Conservation (phyloP, 1,139 yeast species). For the Suhomyces ambrosiae region DNA sequence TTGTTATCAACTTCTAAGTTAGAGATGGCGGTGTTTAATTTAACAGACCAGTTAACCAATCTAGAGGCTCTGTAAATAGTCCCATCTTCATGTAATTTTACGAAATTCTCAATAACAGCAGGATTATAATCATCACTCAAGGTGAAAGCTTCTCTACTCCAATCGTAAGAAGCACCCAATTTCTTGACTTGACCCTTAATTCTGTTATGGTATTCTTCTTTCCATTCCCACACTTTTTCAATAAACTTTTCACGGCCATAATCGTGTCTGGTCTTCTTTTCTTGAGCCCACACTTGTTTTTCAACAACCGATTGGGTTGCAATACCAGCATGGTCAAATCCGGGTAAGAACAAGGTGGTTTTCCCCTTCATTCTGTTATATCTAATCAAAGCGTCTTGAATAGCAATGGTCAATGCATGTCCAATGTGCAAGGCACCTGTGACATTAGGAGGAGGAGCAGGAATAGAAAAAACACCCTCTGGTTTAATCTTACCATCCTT, state of each 20-base stretch:
- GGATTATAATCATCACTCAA: slow-evolving; percentile 75
- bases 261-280: slow-evolving; percentile 90
- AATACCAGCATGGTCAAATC: slow-evolving; percentile 99
- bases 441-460: slow-evolving; percentile 98
- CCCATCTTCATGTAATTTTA: slow-evolving; percentile 90
- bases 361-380: slow-evolving; percentile 97
- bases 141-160: slow-evolving; percentile 94
- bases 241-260: slow-evolving; percentile 89
- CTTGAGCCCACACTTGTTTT: slow-evolving; percentile 89
- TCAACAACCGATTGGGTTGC: slow-evolving; percentile 99
- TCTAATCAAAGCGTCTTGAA: slow-evolving; percentile 91
- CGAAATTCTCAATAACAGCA: slow-evolving; percentile 91
- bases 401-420: slow-evolving; percentile 92
- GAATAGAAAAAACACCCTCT: slow-evolving; percentile 84
- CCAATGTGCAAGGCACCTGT: slow-evolving; percentile 99
- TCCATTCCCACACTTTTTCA: slow-evolving; percentile 97
- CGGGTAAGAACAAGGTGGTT: slow-evolving; percentile 91
- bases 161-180: slow-evolving; percentile 96
- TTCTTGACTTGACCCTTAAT: slow-evolving; percentile 83
- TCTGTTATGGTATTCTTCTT: slow-evolving; percentile 85
- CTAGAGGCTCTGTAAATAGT: slow-evolving; percentile 92
- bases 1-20: slow-evolving; percentile 95
- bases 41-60: slow-evolving; percentile 95
- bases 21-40: slow-evolving; percentile 91
- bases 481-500: slow-evolving; percentile 75